Evolutionary conservation across 225 moss, liverwort and hornwort species (phyloP).

Genomic region (Antitrichia curtipendula): DNA sequence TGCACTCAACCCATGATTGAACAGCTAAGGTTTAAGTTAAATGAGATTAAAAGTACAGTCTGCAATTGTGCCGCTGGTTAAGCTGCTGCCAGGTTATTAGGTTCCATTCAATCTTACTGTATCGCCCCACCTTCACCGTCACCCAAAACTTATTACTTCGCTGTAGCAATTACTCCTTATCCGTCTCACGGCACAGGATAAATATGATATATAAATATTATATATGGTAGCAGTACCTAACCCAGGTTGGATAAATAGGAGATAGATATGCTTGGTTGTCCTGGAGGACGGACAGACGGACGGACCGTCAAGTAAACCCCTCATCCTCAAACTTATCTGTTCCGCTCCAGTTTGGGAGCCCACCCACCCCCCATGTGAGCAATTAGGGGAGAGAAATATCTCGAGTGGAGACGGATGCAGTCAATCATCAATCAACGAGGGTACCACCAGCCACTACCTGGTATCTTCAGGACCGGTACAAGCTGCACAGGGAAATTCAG

Average conservation of each 20-base stretch:
- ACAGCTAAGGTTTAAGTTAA: neutral
- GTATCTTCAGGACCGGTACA: neutral
- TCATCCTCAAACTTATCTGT: slow-evolving; percentile 17
- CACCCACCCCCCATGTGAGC: neutral
- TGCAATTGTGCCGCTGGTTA: neutral
- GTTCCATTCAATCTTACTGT: too few relatives aligned
- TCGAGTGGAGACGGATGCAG: neutral
- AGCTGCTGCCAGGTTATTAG: neutral
- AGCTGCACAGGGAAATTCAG: neutral
- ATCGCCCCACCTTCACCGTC: neutral
- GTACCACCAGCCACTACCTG: neutral
- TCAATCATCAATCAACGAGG: neutral
- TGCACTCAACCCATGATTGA: neutral
- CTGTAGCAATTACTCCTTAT: neutral
- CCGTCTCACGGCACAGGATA: neutral
- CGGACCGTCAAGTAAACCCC: neutral
- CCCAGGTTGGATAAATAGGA: neutral
- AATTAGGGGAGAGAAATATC: neutral
- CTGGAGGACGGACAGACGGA: too few relatives aligned
- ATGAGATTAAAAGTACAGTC: neutral
- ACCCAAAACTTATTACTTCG: neutral
- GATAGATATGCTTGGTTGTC: neutral
- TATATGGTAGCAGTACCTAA: neutral
- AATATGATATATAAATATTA: too few relatives aligned
- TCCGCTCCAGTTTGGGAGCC: neutral